Evolutionary conservation across 306 rosid genomes (phyloP).

Genomic region (Dryas alaskensis): DNA sequence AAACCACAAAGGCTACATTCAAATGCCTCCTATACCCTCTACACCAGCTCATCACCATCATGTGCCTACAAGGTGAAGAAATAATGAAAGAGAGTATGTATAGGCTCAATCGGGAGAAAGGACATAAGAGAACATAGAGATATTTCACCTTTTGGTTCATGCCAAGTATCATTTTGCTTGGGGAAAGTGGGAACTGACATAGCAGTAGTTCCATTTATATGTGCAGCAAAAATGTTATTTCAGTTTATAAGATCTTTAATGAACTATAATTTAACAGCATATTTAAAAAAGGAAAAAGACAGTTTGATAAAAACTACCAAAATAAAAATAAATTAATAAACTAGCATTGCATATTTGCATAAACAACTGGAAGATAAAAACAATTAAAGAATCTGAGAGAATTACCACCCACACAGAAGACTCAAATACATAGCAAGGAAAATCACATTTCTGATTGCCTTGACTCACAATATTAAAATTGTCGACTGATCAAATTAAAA

Average conservation of each 20-base stretch:
- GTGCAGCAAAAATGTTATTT: not conserved
- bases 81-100: not conserved
- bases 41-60: not conserved
- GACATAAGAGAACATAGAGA: not conserved
- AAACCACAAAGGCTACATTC: not conserved
- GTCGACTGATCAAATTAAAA: not conserved
- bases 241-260: not conserved
- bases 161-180: not conserved
- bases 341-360: not conserved
- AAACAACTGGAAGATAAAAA: too few relatives aligned
- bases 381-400: not conserved
- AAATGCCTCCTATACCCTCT: not conserved
- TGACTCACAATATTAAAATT: not conserved
- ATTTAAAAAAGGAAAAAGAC: not conserved
- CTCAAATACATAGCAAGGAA: not conserved
- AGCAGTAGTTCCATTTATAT: not conserved
- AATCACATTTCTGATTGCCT: not conserved
- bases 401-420: not conserved
- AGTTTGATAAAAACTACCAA: not conserved
- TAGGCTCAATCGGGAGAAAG: not conserved
- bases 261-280: not conserved
- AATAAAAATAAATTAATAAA: not conserved
- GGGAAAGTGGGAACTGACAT: too few relatives aligned
- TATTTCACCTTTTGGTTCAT: not conserved
- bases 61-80: not conserved